Evolutionary conservation across 805 yeast genomes (phyloP), one percentile per base, ranked within the genome.

Genomic region (Nakazawaea populi): DNA sequence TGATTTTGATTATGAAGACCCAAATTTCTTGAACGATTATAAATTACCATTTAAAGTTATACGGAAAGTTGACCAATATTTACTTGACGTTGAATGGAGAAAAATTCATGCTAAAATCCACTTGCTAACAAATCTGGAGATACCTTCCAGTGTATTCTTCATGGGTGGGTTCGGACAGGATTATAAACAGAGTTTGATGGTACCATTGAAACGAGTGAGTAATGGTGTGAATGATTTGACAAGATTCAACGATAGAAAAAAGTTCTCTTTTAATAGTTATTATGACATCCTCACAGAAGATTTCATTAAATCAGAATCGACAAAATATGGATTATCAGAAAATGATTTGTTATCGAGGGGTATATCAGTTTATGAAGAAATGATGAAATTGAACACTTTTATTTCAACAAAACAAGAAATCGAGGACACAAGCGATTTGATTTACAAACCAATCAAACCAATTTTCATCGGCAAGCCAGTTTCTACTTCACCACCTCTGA

Each of bases 201-300:
- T 50, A 9, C 53, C 53, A 8, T 44, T 49, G 42, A 14, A 40
- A 34, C 14, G 45, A 7, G 46, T 44, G 5, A 38, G 45, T 9
- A 49, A 49, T 44, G 52, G 52, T 32, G 46, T 12, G 4, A 49
- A 49, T 49, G 48, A 49, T 14, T 44, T 49, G 38, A 49, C 52
- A 27, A 37, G 31, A 28, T 43, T n/a, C 12, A 45, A 29, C 9
- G 14, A 18, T 6, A 18, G 24, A 5, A 28, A 36, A 12, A 28
- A 28, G 12, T 14, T 37, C 35, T 7, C 42, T 1, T 44, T 49
- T 10, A 24, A 49, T 2, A 32, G 36, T 24, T 44, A 49, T 14
- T 44, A 44, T 24, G 44, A 39, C 18, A 38, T 14, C 1, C 12
- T 49, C 35, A 31, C 47, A 8, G 45, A 43, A 27, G 9, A 24